A percentile compares a stretch with the other conserved stretches of the same genome.
Conservation (phyloP, 192 early-diverging fungal genomes). For the Lobosporangium transversale region DNA sequence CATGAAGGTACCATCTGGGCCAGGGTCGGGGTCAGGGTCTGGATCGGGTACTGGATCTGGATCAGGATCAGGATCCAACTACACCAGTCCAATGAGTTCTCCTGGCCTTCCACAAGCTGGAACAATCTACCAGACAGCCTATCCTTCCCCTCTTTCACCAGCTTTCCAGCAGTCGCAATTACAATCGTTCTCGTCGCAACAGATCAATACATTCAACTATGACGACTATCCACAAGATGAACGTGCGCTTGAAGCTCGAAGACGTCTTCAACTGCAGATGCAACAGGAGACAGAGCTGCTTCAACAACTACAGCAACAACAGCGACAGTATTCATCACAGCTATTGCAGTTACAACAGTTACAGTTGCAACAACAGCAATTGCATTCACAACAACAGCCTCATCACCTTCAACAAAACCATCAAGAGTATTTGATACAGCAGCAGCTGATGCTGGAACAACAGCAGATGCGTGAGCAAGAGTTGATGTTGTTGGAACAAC, state of each 20-base stretch:
- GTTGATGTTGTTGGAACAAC: slow-evolving; percentile 11
- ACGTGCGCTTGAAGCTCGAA: slow-evolving; percentile 25
- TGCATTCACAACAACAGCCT: not conserved
- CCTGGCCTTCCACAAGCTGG: not conserved
- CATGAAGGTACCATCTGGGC: slow-evolving; percentile 8
- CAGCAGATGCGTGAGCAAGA: slow-evolving; percentile 28
- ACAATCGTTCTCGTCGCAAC: slow-evolving; percentile 8
- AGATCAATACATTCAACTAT: slow-evolving; percentile 8
- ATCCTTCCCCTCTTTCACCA: slow-evolving; percentile 23
- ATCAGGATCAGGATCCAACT: slow-evolving; percentile 8
- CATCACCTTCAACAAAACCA: not conserved
- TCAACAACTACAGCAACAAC: not conserved
- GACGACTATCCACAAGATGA: slow-evolving; percentile 26
- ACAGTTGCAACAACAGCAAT: not conserved
- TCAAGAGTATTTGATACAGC: slow-evolving; percentile 1
- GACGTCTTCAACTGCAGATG: slow-evolving; percentile 44
- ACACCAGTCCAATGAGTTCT: not conserved
- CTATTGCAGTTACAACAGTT: slow-evolving; percentile 34
- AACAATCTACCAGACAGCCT: not conserved
- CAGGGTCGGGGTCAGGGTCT: slow-evolving; percentile 17
- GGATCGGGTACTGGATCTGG: not conserved
- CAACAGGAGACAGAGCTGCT: slow-evolving; percentile 14
- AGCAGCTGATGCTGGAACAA: slow-evolving; percentile 5
- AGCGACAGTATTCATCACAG: too few species aligned
- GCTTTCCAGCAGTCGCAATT: not conserved